Evolutionary conservation across 2,329 filamentous ascomycete species (phyloP).

Genomic region (Colletotrichum cordylinicola): DNA sequence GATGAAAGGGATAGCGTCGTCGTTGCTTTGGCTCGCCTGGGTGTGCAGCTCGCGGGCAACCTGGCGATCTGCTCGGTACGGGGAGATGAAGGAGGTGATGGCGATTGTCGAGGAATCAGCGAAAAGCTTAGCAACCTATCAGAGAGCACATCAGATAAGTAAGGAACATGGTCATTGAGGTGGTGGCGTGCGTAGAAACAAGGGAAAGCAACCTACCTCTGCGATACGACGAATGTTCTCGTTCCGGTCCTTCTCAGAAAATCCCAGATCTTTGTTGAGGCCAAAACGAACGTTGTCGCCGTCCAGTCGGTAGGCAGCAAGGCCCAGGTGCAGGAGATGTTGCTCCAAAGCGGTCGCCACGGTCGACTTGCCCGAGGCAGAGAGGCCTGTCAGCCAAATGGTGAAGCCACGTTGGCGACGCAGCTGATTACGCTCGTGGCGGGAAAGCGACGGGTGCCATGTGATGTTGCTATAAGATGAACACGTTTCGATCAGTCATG

Average conservation of each 20-base stretch:
- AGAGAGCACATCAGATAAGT: not conserved
- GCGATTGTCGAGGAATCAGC: slow-evolving; percentile 87
- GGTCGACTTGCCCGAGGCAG: slow-evolving; percentile 95
- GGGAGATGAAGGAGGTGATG: slow-evolving; percentile 96
- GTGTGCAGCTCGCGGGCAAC: slow-evolving; percentile 83
- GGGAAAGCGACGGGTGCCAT: slow-evolving; percentile 84
- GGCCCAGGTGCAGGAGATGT: slow-evolving; percentile 85
- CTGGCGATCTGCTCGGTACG: slow-evolving; percentile 86
- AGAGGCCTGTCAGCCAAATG: slow-evolving; percentile 97
- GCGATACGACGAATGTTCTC: slow-evolving; percentile 98
- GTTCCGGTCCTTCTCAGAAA: slow-evolving; percentile 89
- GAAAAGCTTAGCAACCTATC: slow-evolving; percentile 89
- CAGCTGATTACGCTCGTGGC: slow-evolving; percentile 74
- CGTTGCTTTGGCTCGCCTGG: slow-evolving; percentile 57
- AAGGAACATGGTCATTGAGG: not conserved
- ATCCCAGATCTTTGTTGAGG: slow-evolving; percentile 96
- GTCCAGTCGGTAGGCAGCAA: slow-evolving; percentile 90
- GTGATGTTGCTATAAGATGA: slow-evolving; percentile 77
- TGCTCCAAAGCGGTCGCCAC: slow-evolving; percentile 97
- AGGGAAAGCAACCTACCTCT: slow-evolving; percentile 57
- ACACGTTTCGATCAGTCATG: not conserved
- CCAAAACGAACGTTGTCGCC: slow-evolving; percentile 99
- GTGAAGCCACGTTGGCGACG: slow-evolving; percentile 91
- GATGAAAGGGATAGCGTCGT: slow-evolving; percentile 82
- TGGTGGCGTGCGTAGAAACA: not conserved